These are phyloP conservation scores for Dactylonectria macrodidyma DNA, from an alignment of 2,329 filamentous ascomycete species.

Conservation along the genomic window DNA sequence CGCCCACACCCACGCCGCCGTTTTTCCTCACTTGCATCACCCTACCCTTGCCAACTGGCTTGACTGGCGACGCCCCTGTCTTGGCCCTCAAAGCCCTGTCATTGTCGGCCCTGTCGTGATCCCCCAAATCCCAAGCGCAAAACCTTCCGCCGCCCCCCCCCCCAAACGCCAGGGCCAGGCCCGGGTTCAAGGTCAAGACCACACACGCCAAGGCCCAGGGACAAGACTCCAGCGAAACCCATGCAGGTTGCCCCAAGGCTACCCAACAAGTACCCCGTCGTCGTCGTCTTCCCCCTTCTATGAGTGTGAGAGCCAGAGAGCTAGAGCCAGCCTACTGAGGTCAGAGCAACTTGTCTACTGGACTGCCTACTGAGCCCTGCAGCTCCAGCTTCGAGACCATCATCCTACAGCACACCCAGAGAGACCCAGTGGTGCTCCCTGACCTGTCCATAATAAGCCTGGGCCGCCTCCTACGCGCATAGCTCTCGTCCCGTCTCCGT, in stretches of 20 bases:
- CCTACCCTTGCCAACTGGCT: conserved; percentile 32
- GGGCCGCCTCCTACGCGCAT: conserved; percentile 33
- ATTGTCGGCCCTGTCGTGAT: conserved; percentile 45
- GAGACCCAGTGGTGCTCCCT: conserved; percentile 17
- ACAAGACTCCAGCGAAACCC: conserved; percentile 16
- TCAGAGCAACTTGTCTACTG: conserved; percentile 31
- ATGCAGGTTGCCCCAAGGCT: neutral
- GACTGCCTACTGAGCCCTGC: conserved; percentile 41
- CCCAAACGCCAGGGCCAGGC: conserved; percentile 28
- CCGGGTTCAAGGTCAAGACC: conserved; percentile 31
- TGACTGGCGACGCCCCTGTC: conserved; percentile 36
- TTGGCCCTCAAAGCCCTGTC: conserved; percentile 21
- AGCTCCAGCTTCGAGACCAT: conserved; percentile 47
- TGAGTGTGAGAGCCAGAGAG: conserved; percentile 1
- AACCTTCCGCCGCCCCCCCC: conserved; percentile 41
- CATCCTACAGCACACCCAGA: conserved; percentile 29
- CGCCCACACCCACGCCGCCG: conserved; percentile 43
- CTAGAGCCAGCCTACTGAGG: conserved; percentile 4
- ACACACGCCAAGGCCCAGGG: conserved; percentile 32
- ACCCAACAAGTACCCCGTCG: neutral
- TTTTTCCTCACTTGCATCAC: conserved; percentile 48
- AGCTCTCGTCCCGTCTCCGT: conserved; percentile 31
- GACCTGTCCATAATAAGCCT: conserved; percentile 35
- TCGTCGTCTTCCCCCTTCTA: conserved; percentile 3
- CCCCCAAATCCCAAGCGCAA: conserved; percentile 46